phyloP scores from a whole-genome alignment of 139 green algal genomes.

The Astrephomene gubernaculifera region DNA sequence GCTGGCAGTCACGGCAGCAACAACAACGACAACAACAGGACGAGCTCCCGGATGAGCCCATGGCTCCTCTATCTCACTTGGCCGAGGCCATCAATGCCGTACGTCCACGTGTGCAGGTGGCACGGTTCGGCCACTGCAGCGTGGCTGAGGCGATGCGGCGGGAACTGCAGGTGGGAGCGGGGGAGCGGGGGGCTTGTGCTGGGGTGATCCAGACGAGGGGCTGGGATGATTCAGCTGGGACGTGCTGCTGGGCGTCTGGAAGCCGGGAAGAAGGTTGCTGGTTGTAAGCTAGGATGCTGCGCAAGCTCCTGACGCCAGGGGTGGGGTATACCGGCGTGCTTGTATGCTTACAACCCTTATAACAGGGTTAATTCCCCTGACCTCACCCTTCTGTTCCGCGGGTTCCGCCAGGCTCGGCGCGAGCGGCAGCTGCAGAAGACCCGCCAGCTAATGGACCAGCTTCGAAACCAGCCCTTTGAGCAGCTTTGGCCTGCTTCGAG shows the following conservation, averaged over 20 bases:
- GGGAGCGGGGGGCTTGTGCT: not conserved
- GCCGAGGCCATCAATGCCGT: not conserved
- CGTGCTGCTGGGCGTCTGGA: too few species aligned
- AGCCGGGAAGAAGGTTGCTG: too few species aligned
- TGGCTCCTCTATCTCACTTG: slow-evolving; percentile 1
- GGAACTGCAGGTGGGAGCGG: slow-evolving; percentile 29
- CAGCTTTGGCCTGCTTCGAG: slow-evolving; percentile 23
- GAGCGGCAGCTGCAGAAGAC: slow-evolving; percentile 36
- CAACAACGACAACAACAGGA: not conserved
- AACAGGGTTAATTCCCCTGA: too few species aligned
- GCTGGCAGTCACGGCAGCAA: not conserved
- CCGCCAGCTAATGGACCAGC: not conserved
- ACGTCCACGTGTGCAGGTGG: not conserved
- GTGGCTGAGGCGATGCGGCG: not conserved
- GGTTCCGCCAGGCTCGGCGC: not conserved
- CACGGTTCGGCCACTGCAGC: slow-evolving; percentile 9
- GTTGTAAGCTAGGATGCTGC: too few species aligned
- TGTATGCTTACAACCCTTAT: too few species aligned
- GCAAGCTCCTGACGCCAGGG: too few species aligned
- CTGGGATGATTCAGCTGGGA: too few species aligned
- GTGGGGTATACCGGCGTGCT: too few species aligned
- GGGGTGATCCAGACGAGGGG: not conserved
- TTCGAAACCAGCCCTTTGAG: slow-evolving; percentile 7
- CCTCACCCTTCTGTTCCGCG: too few species aligned
- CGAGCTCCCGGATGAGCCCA: not conserved